Conservation (phyloP, 2,329 filamentous ascomycete species). For the Colletotrichum melonis region DNA sequence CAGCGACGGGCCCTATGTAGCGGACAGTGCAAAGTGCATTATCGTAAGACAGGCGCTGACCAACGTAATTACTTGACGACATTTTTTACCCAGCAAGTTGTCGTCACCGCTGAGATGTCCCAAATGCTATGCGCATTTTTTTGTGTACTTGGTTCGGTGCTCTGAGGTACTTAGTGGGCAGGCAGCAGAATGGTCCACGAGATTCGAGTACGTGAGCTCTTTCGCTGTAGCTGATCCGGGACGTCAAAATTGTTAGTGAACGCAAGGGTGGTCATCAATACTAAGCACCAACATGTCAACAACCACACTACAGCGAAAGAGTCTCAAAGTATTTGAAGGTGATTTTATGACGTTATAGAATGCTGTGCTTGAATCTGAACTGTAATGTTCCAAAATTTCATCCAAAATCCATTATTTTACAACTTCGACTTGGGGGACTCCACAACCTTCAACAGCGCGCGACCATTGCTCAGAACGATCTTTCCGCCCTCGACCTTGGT, state of each 20-base stretch:
- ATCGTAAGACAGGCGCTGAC: conserved; percentile 84
- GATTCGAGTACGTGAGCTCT: background rate
- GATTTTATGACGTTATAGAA: background rate
- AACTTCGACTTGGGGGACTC: conserved; percentile 70
- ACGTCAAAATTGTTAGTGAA: conserved; percentile 30
- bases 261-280: background rate
- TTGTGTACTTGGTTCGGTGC: background rate
- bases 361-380: background rate
- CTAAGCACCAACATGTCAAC: background rate
- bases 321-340: background rate
- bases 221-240: background rate
- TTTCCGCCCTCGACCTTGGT: conserved; percentile 84
- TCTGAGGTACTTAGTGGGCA: background rate
- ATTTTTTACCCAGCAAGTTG: conserved; percentile 43
- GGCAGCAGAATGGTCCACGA: conserved; percentile 2
- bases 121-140: background rate
- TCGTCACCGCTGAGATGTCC: conserved; percentile 1
- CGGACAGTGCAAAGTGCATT: conserved; percentile 84
- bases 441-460: conserved; percentile 78
- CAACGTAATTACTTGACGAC: conserved; percentile 59
- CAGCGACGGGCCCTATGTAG: conserved; percentile 81
- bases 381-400: background rate
- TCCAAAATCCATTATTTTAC: conserved; percentile 49
- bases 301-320: background rate
- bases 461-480: conserved; percentile 87